Evolutionary conservation across 2,329 filamentous ascomycete genomes (phyloP).

Genomic region (Diaporthe caulivora): DNA sequence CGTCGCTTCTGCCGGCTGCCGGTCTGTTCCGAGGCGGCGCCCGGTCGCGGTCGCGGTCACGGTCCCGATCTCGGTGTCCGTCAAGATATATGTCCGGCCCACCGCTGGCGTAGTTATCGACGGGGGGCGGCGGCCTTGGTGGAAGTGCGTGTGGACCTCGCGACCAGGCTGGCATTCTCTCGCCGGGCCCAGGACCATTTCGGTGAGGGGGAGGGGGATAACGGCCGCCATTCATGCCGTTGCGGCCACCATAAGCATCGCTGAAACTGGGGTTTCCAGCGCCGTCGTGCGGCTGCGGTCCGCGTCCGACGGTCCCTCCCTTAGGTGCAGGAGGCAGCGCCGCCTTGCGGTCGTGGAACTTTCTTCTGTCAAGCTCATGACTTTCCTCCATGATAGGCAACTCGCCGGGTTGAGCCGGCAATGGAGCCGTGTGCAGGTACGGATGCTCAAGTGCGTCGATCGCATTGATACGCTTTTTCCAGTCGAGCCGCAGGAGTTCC

Average conservation of each 20-base stretch:
- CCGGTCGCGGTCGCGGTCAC: constrained; percentile 50
- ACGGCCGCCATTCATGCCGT: constrained; percentile 61
- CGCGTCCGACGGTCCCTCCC: constrained; percentile 88
- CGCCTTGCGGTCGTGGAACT: constrained; percentile 87
- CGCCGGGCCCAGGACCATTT: constrained; percentile 45
- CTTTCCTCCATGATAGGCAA: constrained; percentile 95
- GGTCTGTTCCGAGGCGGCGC: constrained; percentile 43
- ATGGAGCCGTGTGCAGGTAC: constrained; percentile 85
- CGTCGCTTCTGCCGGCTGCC: constrained; percentile 46
- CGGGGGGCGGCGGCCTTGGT: constrained; percentile 63
- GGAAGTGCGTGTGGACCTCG: constrained; percentile 58
- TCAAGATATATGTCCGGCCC: constrained; percentile 49
- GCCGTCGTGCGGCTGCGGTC: constrained; percentile 58
- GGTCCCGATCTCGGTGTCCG: constrained; percentile 48
- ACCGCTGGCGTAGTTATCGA: constrained; percentile 48
- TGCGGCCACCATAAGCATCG: constrained; percentile 62
- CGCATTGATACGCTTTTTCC: constrained; percentile 89
- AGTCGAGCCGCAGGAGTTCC: constrained; percentile 89
- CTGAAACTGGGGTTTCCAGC: constrained; percentile 61
- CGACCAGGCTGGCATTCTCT: constrained; percentile 67
- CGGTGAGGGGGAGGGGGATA: constrained; percentile 53
- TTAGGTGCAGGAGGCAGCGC: constrained; percentile 90
- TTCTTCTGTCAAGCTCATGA: constrained; percentile 94
- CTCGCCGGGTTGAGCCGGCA: constrained; percentile 85
- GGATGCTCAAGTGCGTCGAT: constrained; percentile 93